phyloP scores from a whole-genome alignment of 768 basidiomycete genomes.

The Auricularia sp. region DNA sequence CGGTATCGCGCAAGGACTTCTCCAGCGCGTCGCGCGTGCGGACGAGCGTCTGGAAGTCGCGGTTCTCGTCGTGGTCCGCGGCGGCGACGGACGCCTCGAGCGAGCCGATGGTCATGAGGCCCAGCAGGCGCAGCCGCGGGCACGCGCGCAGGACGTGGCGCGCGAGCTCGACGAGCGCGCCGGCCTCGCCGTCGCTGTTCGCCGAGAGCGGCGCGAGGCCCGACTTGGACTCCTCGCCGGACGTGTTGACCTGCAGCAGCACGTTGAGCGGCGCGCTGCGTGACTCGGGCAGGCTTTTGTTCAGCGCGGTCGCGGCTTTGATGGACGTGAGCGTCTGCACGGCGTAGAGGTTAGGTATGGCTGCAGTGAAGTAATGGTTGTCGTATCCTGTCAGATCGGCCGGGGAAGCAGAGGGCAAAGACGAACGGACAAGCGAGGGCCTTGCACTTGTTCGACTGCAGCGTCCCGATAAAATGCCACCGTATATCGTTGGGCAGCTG shows the following conservation, averaged over 20 bases:
- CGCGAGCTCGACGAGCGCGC: conserved; percentile 51
- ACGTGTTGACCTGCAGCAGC: conserved; percentile 91
- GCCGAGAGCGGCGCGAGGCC: conserved; percentile 54
- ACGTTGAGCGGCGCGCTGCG: conserved; percentile 59
- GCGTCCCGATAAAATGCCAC: conserved; percentile 94
- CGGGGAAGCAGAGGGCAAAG: neutral
- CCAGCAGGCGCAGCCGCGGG: conserved; percentile 64
- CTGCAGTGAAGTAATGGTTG: conserved; percentile 27
- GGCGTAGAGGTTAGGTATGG: conserved; percentile 76
- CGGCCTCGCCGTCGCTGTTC: conserved; percentile 17
- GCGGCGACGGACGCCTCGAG: conserved; percentile 53
- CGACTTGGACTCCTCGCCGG: conserved; percentile 83
- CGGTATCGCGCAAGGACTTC: conserved; percentile 25
- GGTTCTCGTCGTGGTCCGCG: conserved; percentile 38
- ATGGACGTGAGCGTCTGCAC: conserved; percentile 78
- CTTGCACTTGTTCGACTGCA: conserved; percentile 93
- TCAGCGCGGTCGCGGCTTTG: conserved; percentile 71
- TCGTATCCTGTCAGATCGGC: neutral
- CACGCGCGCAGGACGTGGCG: conserved; percentile 60
- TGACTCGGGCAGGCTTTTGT: conserved; percentile 56
- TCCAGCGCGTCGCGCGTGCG: conserved; percentile 52
- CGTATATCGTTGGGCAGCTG: conserved; percentile 82
- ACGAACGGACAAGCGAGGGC: conserved; percentile 58
- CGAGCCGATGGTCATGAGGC: conserved; percentile 96
- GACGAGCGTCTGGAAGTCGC: conserved; percentile 67